These are phyloP conservation scores for Exserohilum turcica DNA, from an alignment of 2,329 filamentous ascomycete genomes.

Conservation along the genomic window DNA sequence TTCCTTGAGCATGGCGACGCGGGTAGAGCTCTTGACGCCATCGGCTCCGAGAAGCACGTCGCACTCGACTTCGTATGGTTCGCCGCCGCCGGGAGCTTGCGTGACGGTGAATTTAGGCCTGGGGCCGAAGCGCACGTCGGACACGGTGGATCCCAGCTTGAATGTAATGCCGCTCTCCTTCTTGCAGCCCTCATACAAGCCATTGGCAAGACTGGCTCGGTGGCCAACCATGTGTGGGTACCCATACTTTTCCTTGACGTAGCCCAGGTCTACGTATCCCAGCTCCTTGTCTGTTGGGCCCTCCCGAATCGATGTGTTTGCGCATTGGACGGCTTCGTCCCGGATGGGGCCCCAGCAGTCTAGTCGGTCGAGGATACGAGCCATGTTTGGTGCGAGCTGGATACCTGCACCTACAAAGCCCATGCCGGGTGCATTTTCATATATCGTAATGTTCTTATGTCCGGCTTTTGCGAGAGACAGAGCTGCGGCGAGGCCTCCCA, in stretches of 20 bases:
- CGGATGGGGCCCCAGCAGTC: slow-evolving; percentile 75
- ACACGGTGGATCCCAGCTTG: slow-evolving; percentile 65
- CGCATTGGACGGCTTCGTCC: slow-evolving; percentile 71
- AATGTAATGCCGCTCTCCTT: slow-evolving; percentile 67
- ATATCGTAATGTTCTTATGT: slow-evolving; percentile 74
- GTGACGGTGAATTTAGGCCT: slow-evolving; percentile 64
- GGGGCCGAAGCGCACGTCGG: slow-evolving; percentile 61
- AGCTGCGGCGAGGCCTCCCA: slow-evolving; percentile 76
- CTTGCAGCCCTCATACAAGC: slow-evolving; percentile 73
- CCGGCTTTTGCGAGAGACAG: slow-evolving; percentile 76
- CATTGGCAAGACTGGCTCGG: slow-evolving; percentile 70
- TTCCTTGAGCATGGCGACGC: slow-evolving; percentile 59
- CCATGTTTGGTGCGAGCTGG: slow-evolving; percentile 82
- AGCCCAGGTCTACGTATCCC: slow-evolving; percentile 69
- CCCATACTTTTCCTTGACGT: slow-evolving; percentile 70
- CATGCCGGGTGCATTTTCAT: slow-evolving; percentile 72
- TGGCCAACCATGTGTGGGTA: slow-evolving; percentile 83
- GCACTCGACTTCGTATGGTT: slow-evolving; percentile 59
- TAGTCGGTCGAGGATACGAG: slow-evolving; percentile 72
- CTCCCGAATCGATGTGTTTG: slow-evolving; percentile 74
- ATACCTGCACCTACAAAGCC: slow-evolving; percentile 86
- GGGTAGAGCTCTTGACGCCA: slow-evolving; percentile 56
- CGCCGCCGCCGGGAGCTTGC: slow-evolving; percentile 57
- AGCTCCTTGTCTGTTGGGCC: slow-evolving; percentile 72
- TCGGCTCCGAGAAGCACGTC: slow-evolving; percentile 55